Evolutionary conservation across 2,329 filamentous ascomycete species (phyloP).

Genomic region (Ophiostoma australiae): DNA sequence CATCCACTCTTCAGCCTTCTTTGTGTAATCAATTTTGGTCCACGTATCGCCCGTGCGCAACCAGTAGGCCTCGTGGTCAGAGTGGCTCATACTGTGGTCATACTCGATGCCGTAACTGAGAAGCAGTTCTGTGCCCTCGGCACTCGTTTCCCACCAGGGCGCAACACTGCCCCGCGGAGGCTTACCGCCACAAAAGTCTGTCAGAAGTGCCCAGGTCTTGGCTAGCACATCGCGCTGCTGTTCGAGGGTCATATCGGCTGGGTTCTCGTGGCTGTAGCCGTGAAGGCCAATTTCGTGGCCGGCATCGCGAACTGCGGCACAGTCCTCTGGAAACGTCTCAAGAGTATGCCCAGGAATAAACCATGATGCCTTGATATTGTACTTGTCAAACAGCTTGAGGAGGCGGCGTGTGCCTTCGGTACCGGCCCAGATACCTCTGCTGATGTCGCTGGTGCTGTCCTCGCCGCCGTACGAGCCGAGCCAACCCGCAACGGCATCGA

Average conservation of each 20-base stretch:
- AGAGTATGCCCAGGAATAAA: conserved; percentile 48
- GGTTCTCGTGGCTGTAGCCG: conserved; percentile 36
- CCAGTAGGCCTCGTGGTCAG: conserved; percentile 62
- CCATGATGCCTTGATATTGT: conserved; percentile 62
- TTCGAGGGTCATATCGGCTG: conserved; percentile 58
- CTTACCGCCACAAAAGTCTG: conserved; percentile 65
- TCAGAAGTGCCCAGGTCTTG: conserved; percentile 67
- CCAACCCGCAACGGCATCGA: conserved; percentile 74
- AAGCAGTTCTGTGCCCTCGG: conserved; percentile 61
- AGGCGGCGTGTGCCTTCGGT: conserved; percentile 61
- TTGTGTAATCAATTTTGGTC: conserved; percentile 63
- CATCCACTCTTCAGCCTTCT: conserved; percentile 61
- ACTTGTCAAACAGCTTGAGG: conserved; percentile 66
- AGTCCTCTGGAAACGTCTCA: conserved; percentile 46
- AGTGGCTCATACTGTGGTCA: conserved; percentile 62
- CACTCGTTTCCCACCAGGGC: conserved; percentile 68
- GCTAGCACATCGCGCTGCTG: conserved; percentile 72
- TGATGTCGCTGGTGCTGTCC: conserved; percentile 67
- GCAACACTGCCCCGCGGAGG: conserved; percentile 67
- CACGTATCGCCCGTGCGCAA: conserved; percentile 59
- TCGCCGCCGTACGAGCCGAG: conserved; percentile 69
- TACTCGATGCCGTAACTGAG: conserved; percentile 65
- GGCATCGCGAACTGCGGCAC: conserved; percentile 42
- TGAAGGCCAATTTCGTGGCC: conserved; percentile 49
- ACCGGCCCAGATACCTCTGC: conserved; percentile 63